phyloP scores from a whole-genome alignment of 306 rosid genomes.

The apple (Malus domestica) region ASM211411v1 NC_041804.1:12664501-12665000 shows the following conservation, averaged over 20 bases:
- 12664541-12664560: not conserved
- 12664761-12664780: not conserved
- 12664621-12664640: no score
- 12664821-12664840: slow-evolving; percentile 62
- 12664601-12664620: not conserved
- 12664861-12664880: slow-evolving; percentile 67
- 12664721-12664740: no score
- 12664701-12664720: no score
- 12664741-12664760: not conserved
- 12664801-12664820: not conserved
- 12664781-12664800: not conserved
- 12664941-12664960: slow-evolving; percentile 84
- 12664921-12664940: slow-evolving; percentile 92
- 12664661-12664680: not conserved
- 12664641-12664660: no score
- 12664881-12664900: slow-evolving; percentile 84
- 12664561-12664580: not conserved
- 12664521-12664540: no score
- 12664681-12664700: no score
- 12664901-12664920: slow-evolving; percentile 86
- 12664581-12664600: not conserved
- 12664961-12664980: slow-evolving; percentile 76
- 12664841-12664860: slow-evolving; percentile 74
- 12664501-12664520: no score
- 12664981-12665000: slow-evolving; percentile 84